These are phyloP conservation scores for Fraxinus angustifolia DNA, from an alignment of 305 asterid genomes.

Conservation along the genomic window DNA sequence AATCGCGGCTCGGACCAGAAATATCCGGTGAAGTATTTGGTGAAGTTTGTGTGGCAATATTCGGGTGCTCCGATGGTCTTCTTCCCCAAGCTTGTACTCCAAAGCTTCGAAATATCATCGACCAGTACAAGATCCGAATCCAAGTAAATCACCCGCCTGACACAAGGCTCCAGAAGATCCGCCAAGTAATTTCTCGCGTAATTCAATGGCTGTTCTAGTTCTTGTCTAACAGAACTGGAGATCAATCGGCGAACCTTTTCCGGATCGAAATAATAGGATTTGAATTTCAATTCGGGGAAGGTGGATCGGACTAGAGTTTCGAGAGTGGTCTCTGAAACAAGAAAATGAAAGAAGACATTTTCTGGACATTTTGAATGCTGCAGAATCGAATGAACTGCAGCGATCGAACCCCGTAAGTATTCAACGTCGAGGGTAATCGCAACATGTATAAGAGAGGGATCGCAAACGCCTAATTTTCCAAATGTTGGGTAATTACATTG, in stretches of 20 bases:
- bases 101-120: constrained; percentile 34
- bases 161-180: constrained; percentile 32
- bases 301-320: constrained; percentile 20
- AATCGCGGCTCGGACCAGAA: constrained; percentile 32
- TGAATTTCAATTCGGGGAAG: constrained; percentile 32
- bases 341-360: constrained; percentile 18
- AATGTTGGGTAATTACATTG: not conserved
- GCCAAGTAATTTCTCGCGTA: constrained; percentile 42
- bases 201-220: constrained; percentile 42
- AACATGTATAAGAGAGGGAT: constrained; percentile 13
- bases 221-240: constrained; percentile 30
- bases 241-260: constrained; percentile 27
- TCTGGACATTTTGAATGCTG: constrained; percentile 22
- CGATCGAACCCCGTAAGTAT: constrained; percentile 21
- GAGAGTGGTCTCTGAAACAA: constrained; percentile 8
- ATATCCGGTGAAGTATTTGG: constrained; percentile 33
- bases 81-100: constrained; percentile 26
- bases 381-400: constrained; percentile 23
- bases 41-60: constrained; percentile 42
- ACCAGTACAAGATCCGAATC: constrained; percentile 43
- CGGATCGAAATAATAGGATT: constrained; percentile 33
- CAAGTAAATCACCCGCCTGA: constrained; percentile 31
- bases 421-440: constrained; percentile 20
- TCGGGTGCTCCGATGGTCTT: constrained; percentile 40
- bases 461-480: not conserved